Base-by-base conservation (phyloP, 108 stramenopile species). In the Cyclotella kingstonii region DNA sequence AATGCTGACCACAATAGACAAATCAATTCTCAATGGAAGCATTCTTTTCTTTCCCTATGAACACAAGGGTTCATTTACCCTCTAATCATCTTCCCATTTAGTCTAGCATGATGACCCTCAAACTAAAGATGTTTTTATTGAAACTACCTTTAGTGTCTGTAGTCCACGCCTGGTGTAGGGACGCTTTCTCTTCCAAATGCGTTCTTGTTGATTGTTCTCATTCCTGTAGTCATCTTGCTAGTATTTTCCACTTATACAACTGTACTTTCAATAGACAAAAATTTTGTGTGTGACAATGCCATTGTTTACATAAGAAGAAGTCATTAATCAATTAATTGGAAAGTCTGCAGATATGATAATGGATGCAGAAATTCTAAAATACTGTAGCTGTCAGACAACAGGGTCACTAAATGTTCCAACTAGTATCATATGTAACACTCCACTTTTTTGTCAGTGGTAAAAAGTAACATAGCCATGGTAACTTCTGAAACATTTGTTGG, bases 131-230 rank as follows among this genome's bases (percentile, higher is more conserved):
- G 27, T 8, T 23, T 26, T 45, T n/a, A n/a, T n/a, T 18, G 85
- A 86, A 8, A 64, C 84, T 30, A 77, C 83, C 10, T 85, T 84
- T 27, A 88, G 86, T 50, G 60, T 91, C 17, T 91, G 90, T 56
- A 81, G 81, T 18, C 90, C 14, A 91, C 90, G 0, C 72, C 88
- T 51, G 90, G 90, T 15, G 90, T 86, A 6, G 90, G 90, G 10
- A 80, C 87, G 3, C 70, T 91, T 52, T 74, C 80, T 3, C 65
- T 91, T 9, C 90, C 90, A 1, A 86, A 74, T 49, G 86, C 90
- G 22, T 77, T 87, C 35, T 70, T 76, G 11, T 62, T 87, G 49
- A 83, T 86, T 1, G 90, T 86, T 3, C 54, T 85, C 6, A 26
- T 88, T 0, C 70, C 54, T 54, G 83, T 81, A 27, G 30, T 75